Evolutionary conservation across 2,329 filamentous ascomycete species (phyloP), one percentile per base, ranked within the genome.

Genomic region (Colletotrichum simmondsii): DNA sequence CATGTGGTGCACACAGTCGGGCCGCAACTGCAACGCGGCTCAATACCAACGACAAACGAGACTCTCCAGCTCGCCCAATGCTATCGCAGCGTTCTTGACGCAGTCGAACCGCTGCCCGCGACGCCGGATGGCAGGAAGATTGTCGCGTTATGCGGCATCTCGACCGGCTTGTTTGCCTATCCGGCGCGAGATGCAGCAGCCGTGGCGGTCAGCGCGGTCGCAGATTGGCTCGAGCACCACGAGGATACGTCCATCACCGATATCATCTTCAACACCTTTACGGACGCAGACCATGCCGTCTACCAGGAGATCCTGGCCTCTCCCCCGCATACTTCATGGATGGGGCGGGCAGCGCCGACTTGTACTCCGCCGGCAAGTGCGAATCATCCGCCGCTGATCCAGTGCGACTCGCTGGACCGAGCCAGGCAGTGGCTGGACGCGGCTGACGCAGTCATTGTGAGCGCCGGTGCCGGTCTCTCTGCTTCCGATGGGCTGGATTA

Each of bases 131-230:
- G 62, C 14, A 73, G 76, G 14, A 81, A 81, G 53, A 75, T 76
- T 1, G 71, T 83, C 3, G 79, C 78, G 7, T 75, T 82, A 35
- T 83, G 81, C 68, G 78, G 80, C 16, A 78, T 82, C 26, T 81
- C 80, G 5, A 83, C 81, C 2, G 81, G 81, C 0, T 49, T 81
- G n/a, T 83, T 81, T 58, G 78, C 79, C 8, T 83, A 81, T 52
- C 81, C 80, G 4, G 73, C 75, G 0, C 73, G 66, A 24, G 59
- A 77, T 37, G 81, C 80, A 4, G 78, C 78, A 4, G 63, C 72
- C 8, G 78, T 81, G 26, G 80, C 81, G 0, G 76, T 80, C 8
- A 68, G 75, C 2, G 37, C 60, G 26, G 71, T 71, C 30, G 49
- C 73, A 2, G 74, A 77, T 28, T 82, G 81, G 78, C 64, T 81